Conservation (phyloP, 495 filamentous ascomycete genomes). For the Zalerion maritima region DNA sequence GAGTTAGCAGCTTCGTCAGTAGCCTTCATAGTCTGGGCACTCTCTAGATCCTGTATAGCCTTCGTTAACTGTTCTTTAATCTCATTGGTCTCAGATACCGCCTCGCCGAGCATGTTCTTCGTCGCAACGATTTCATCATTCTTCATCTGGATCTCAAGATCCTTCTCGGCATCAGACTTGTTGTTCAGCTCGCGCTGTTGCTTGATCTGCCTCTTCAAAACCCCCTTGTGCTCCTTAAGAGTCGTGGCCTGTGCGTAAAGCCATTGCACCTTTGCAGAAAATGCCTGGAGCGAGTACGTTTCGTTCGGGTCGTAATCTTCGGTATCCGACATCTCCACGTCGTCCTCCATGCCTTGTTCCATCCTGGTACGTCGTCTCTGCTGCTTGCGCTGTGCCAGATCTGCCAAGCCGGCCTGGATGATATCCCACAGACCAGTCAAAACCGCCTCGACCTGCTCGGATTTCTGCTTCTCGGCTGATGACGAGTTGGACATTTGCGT, state of each 20-base stretch:
- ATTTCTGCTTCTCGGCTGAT: conserved; percentile 20
- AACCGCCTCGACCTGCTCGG: conserved; percentile 42
- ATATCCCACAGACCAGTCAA: conserved; percentile 61
- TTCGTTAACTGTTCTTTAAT: conserved; percentile 29
- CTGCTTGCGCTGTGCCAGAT: conserved; percentile 37
- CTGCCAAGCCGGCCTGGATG: conserved; percentile 47
- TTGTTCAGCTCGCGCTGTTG: conserved; percentile 81
- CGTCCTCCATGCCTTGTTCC: conserved; percentile 26
- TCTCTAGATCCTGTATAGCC: conserved; percentile 39
- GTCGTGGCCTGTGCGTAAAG: conserved; percentile 48
- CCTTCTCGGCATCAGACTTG: conserved; percentile 45
- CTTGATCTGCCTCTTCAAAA: conserved; percentile 75
- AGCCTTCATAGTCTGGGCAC: conserved; percentile 20
- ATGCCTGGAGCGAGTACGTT: conserved; percentile 49
- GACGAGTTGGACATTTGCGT: conserved; percentile 13
- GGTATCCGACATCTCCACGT: conserved; percentile 29
- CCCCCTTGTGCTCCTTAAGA: conserved; percentile 72
- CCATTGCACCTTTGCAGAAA: conserved; percentile 63
- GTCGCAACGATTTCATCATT: conserved; percentile 39
- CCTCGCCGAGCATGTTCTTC: conserved; percentile 30
- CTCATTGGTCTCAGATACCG: conserved; percentile 32
- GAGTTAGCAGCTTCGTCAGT: conserved; percentile 20
- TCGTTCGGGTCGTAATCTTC: conserved; percentile 38
- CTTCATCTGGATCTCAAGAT: conserved; percentile 34
- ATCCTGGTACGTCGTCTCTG: conserved; percentile 30